These are phyloP conservation scores for Fomitopsis schrenkii DNA, from an alignment of 1,284 basidiomycete genomes.

Conservation along the genomic window DNA sequence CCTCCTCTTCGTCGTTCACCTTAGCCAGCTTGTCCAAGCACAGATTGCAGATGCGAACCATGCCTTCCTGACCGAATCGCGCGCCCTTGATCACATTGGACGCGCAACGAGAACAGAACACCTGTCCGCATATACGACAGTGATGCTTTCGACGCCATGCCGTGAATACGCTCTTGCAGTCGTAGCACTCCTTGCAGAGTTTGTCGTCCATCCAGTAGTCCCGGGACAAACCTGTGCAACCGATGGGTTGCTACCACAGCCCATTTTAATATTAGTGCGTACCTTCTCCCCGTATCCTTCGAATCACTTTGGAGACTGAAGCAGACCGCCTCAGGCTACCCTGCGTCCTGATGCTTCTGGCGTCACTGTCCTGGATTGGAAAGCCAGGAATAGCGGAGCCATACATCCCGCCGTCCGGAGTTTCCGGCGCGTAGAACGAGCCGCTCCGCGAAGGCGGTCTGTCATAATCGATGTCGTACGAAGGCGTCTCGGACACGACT, in stretches of 20 bases:
- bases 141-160: constrained; percentile 94
- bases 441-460: constrained; percentile 52
- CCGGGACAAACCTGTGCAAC: constrained; percentile 60
- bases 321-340: constrained; percentile 68
- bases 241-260: not conserved
- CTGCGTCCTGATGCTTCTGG: constrained; percentile 71
- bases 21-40: constrained; percentile 90
- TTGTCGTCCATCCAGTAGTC: constrained; percentile 99
- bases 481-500: constrained; percentile 70
- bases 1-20: constrained; percentile 75
- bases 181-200: constrained; percentile 92
- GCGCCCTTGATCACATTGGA: constrained; percentile 96
- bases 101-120: constrained; percentile 92
- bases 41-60: constrained; percentile 91
- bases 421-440: constrained; percentile 42
- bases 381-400: constrained; percentile 80
- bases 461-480: constrained; percentile 60
- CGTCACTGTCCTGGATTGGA: constrained; percentile 73
- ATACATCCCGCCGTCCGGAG: constrained; percentile 59
- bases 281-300: constrained; percentile 85
- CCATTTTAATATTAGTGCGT: constrained; percentile 13
- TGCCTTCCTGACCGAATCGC: constrained; percentile 91
- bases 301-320: constrained; percentile 86
- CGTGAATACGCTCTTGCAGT: constrained; percentile 89
- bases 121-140: constrained; percentile 88